These are phyloP conservation scores for Malus sylvestris DNA, from an alignment of 306 rosid genomes.

Conservation along the genomic window DNA sequence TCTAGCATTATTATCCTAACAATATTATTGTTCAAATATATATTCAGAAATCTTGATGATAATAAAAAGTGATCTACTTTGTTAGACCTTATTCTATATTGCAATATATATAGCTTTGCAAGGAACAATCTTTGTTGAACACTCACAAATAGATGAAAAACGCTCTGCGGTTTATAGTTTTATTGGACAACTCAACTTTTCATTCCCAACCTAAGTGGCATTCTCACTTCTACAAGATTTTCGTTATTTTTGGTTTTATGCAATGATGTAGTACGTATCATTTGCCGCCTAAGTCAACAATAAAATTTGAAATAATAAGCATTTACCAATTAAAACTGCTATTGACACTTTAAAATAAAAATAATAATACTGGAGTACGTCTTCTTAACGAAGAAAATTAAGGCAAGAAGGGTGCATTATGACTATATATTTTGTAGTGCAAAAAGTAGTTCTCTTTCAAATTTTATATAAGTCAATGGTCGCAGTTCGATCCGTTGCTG, in stretches of 20 bases:
- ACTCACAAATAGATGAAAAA: not conserved
- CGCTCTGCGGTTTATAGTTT: not conserved
- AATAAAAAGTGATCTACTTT: not conserved
- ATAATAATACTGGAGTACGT: not conserved
- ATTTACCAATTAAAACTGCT: not conserved
- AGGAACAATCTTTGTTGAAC: conserved; percentile 1
- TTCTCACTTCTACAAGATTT: not conserved
- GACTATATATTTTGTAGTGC: not conserved
- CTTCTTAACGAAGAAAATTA: no score
- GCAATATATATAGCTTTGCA: not conserved
- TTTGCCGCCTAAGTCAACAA: not conserved
- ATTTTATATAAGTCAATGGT: not conserved
- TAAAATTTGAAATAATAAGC: not conserved
- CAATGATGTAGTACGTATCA: not conserved
- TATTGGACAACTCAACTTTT: not conserved
- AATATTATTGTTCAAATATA: conserved; percentile 3
- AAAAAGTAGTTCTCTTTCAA: not conserved
- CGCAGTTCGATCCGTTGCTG: not conserved
- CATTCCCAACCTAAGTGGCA: not conserved
- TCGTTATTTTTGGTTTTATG: not conserved
- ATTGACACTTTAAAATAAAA: not conserved
- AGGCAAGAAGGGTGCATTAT: not conserved
- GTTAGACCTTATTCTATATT: conserved; percentile 8
- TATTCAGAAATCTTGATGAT: not conserved
- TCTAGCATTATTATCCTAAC: no score